A percentile compares a stretch with the other conserved stretches of the same genome.
Evolutionary conservation across 75 land plant species (phyloP).

Genomic region (Selaginella tamariscina): DNA sequence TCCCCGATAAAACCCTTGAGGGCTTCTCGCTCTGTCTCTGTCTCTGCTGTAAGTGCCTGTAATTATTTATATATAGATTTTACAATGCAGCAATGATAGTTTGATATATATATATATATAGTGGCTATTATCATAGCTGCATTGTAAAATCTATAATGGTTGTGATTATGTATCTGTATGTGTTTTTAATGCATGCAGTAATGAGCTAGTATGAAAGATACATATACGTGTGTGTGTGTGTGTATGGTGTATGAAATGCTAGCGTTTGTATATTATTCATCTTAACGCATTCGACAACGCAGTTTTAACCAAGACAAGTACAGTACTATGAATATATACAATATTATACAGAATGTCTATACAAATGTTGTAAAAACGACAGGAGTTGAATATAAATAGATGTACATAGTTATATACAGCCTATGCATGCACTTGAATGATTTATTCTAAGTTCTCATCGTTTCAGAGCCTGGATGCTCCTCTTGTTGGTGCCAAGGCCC

Average conservation of each 20-base stretch:
- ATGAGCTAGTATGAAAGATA: no score
- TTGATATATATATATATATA: neutral
- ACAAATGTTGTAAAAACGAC: constrained; percentile 1
- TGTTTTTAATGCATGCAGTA: no score
- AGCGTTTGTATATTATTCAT: no score
- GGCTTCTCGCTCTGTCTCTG: constrained; percentile 13
- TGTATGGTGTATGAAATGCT: no score
- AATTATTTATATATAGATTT: neutral
- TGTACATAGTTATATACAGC: neutral
- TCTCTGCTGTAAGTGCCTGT: constrained; percentile 26
- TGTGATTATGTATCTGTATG: no score
- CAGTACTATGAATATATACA: neutral
- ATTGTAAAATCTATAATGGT: no score
- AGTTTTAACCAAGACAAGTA: constrained; percentile 1
- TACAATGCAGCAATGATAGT: neutral
- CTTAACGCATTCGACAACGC: neutral
- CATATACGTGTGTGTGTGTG: no score
- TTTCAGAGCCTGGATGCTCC: constrained; percentile 37
- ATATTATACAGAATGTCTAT: neutral
- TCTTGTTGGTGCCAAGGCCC: constrained; percentile 82
- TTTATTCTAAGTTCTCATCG: neutral
- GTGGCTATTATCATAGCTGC: neutral
- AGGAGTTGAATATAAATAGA: neutral
- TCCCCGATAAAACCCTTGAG: constrained; percentile 9
- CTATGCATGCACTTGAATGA: neutral